Base-by-base conservation (phyloP, 148 eudicot species). In the Talinum fruticosum region DNA sequence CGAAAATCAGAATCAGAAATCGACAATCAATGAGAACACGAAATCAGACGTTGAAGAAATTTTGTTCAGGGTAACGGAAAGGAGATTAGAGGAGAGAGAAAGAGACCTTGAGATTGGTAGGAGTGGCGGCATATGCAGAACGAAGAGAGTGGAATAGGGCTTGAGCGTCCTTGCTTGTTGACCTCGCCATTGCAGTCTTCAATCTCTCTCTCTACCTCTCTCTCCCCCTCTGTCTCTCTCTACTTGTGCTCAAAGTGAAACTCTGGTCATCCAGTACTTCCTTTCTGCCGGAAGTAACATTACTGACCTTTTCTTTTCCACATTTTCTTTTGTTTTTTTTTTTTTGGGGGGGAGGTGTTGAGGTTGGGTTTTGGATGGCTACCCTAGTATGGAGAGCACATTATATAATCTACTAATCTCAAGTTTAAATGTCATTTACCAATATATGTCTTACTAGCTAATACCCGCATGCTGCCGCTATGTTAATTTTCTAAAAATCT, bases 131-230 rank as follows among this genome's bases (percentile, higher is more conserved):
- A 71, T 91, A 93, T 75, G 98, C 91, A 66, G 96, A 89, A 41
- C 88, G 87, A 24, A 93, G 97, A 66, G 97, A 84, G 0, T 91
- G 94, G 75, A 93, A 76, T 1, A 93, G 92, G 1, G 90, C 98
- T 44, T 90, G 94, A 8, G 97, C 97, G 45, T 93, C 98, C 82
- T 89, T 91, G 74, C 83, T 84, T 74, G 92, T 84, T 66, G 97
- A 82, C 77, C 78, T 93, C 86, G 80, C 97, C 97, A 93, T 92
- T 82, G 73, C 44, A 62, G 21, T 12, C 4, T 24, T 71, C 44
- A 62, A 14, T 12, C 4, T 24, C 53, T 62, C 66, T n/a, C 29
- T n/a, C 41, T 37, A 3, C 41, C 41, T 37, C 41, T 7, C 41
- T 37, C 41, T 7, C 41, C 7, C 41, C 4, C 23, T 34, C 68